A percentile compares a stretch with the other conserved stretches of the same genome.
Evolutionary conservation across 352 stramenopile genomes (phyloP).

Genomic region (Globisporangium camurandrum): DNA sequence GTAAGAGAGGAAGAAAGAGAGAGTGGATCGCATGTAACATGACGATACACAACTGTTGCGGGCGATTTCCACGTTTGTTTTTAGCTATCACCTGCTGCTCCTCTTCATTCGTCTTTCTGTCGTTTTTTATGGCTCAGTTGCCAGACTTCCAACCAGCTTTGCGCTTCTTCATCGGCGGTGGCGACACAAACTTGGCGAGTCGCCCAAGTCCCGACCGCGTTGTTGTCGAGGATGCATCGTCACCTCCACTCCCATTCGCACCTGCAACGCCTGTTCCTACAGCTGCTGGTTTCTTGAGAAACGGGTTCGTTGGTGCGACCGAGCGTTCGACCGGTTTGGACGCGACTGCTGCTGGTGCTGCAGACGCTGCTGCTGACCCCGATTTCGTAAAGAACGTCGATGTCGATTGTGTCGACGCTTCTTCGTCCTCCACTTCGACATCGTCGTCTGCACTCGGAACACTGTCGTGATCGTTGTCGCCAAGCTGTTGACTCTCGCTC

Average conservation of each 20-base stretch:
- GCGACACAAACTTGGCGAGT: constrained; percentile 55
- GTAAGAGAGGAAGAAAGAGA: too few species aligned
- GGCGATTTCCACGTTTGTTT: too few species aligned
- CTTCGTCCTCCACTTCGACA: background rate
- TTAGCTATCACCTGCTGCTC: too few species aligned
- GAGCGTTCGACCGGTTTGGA: constrained; percentile 22
- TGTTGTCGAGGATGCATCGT: constrained; percentile 2
- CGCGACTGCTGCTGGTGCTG: background rate
- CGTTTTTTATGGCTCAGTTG: background rate
- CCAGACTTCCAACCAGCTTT: constrained; percentile 24
- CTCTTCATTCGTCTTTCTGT: background rate
- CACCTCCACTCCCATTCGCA: background rate
- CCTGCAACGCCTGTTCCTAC: constrained; percentile 3
- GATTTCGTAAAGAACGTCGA: constrained; percentile 10
- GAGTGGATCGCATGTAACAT: too few species aligned
- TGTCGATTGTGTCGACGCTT: background rate
- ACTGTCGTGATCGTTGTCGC: background rate
- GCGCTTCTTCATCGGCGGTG: constrained; percentile 26
- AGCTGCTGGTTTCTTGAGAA: constrained; percentile 48
- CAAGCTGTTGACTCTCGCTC: too few species aligned
- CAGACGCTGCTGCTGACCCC: background rate
- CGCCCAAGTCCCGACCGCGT: constrained; percentile 51
- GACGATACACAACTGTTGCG: too few species aligned
- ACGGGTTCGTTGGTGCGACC: constrained; percentile 58
- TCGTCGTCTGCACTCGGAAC: too few species aligned